Conservation (phyloP, 169 alveolate genomes). For the Cystoisospora suis region DNA sequence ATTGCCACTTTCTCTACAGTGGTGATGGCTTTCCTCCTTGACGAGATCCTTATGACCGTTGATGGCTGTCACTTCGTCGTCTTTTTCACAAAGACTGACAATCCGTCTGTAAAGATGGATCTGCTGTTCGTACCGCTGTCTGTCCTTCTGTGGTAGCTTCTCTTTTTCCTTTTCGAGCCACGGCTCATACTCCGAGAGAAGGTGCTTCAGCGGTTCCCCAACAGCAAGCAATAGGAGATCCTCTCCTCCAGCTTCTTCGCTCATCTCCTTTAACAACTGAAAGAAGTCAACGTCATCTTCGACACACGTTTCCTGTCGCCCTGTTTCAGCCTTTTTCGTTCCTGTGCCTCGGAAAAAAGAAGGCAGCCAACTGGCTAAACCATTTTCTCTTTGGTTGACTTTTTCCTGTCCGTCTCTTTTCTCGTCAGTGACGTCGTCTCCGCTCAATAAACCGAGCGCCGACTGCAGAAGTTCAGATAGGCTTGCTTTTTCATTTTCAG, state of each 20-base stretch:
- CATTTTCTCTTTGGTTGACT: no score
- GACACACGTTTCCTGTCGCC: neutral
- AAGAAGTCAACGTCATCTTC: neutral
- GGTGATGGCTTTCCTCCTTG: neutral
- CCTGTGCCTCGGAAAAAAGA: no score
- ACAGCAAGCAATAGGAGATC: neutral
- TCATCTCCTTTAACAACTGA: neutral
- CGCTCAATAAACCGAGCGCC: no score
- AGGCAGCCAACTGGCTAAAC: no score
- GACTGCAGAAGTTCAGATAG: no score
- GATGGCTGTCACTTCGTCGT: neutral
- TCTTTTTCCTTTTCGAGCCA: neutral
- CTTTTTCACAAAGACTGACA: neutral
- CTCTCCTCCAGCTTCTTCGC: neutral
- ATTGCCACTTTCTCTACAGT: neutral
- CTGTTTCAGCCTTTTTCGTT: neutral
- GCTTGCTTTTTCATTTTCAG: no score
- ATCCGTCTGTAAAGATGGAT: conserved; percentile 16
- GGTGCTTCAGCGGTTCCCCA: neutral
- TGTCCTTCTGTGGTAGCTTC: neutral
- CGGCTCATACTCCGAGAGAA: neutral
- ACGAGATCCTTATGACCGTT: neutral
- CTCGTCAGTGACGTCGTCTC: no score
- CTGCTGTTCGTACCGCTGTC: neutral
- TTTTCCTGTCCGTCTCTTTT: no score